Evolutionary conservation across 257 asterid genomes (phyloP).

Genomic region (Solanum rostratum): DNA sequence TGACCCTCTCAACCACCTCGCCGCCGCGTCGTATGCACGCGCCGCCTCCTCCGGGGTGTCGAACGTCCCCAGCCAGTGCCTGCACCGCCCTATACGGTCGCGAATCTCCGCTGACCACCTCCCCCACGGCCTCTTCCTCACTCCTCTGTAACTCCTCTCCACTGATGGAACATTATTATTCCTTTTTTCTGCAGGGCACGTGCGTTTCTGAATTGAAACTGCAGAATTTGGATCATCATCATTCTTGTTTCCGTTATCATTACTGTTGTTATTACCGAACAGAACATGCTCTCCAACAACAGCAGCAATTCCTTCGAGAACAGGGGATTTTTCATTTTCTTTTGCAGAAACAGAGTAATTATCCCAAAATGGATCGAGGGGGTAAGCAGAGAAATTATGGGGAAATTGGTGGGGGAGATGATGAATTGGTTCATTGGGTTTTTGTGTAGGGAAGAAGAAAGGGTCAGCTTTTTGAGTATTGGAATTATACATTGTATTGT

Average conservation of each 20-base stretch:
- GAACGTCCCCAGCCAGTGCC: constrained; percentile 86
- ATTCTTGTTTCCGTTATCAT: background rate
- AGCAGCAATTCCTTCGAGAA: constrained; percentile 80
- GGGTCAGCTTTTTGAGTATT: constrained; percentile 9
- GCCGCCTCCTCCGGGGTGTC: constrained; percentile 94
- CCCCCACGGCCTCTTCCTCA: constrained; percentile 88
- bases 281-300: constrained; percentile 71
- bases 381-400: too few species aligned
- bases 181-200: background rate
- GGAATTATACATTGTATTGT: constrained; percentile 3
- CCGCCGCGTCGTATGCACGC: constrained; percentile 88
- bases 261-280: constrained; percentile 16
- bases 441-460: constrained; percentile 13
- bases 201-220: background rate
- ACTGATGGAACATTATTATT: background rate
- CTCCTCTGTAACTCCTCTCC: constrained; percentile 53
- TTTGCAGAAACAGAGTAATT: constrained; percentile 3
- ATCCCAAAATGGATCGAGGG: background rate
- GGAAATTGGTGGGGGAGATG: background rate
- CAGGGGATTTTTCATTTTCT: background rate
- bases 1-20: constrained; percentile 63
- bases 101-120: constrained; percentile 90
- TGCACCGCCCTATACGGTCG: constrained; percentile 77
- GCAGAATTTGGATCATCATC: background rate
- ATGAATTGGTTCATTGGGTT: background rate